A percentile compares a stretch with the other conserved stretches of the same genome.
Evolutionary conservation across 352 stramenopile genomes (phyloP).

Genomic region (Phytopythium mirpurense): DNA sequence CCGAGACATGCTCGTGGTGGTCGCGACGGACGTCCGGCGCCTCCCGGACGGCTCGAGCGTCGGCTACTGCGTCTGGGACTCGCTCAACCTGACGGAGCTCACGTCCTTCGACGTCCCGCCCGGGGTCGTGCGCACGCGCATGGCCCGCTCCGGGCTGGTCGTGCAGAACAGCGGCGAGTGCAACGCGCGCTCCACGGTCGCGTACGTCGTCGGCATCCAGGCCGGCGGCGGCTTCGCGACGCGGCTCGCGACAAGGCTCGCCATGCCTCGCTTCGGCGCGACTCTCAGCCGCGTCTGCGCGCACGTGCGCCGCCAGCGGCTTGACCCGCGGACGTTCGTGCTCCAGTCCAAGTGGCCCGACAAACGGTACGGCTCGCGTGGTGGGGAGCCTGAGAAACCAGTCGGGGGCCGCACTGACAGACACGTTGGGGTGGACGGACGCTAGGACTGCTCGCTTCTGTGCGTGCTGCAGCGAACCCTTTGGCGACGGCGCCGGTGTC

Average conservation of each 20-base stretch:
- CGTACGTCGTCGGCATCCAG: slow-evolving; percentile 38
- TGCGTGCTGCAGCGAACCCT: slow-evolving; percentile 37
- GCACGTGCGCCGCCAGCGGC: slow-evolving; percentile 19
- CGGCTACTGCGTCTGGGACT: slow-evolving; percentile 43
- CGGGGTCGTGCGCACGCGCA: slow-evolving; percentile 29
- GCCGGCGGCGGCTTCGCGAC: slow-evolving; percentile 27
- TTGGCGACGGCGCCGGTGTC: neutral
- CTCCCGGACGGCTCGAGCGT: slow-evolving; percentile 27
- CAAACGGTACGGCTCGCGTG: slow-evolving; percentile 10
- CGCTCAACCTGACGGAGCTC: slow-evolving; percentile 28
- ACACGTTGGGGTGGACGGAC: no score
- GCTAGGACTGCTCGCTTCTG: slow-evolving; percentile 18
- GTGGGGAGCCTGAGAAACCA: no score
- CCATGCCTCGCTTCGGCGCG: slow-evolving; percentile 30
- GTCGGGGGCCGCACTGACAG: neutral
- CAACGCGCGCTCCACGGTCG: slow-evolving; percentile 24
- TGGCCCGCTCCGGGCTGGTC: slow-evolving; percentile 39
- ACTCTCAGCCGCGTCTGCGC: slow-evolving; percentile 30
- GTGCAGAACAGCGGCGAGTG: slow-evolving; percentile 27
- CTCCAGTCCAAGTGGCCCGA: slow-evolving; percentile 25
- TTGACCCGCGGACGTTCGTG: slow-evolving; percentile 29
- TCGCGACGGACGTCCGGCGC: slow-evolving; percentile 30
- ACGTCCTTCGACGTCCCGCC: slow-evolving; percentile 25
- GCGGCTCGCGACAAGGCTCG: slow-evolving; percentile 26
- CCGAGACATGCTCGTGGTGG: slow-evolving; percentile 35